phyloP scores from a whole-genome alignment of 768 basidiomycete species.

The Tricholoma sp. region DNA sequence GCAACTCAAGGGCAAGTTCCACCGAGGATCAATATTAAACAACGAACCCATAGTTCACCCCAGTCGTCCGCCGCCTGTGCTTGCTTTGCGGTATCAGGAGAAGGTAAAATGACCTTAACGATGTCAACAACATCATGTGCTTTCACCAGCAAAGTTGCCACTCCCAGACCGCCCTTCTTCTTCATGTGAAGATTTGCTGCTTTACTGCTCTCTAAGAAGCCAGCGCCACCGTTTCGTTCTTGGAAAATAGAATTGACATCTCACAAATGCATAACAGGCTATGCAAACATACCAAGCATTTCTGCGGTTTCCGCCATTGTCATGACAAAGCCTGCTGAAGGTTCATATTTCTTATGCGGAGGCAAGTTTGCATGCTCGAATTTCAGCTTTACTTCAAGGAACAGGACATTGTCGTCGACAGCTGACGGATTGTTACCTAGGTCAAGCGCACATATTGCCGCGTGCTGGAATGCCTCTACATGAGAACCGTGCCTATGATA shows the following conservation, averaged over 20 bases:
- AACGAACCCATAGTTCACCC: conserved; percentile 18
- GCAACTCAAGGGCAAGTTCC: neutral
- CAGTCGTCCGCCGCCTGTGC: conserved; percentile 16
- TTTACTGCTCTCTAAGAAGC: conserved; percentile 18
- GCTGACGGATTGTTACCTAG: conserved; percentile 15
- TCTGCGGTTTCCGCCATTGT: conserved; percentile 17
- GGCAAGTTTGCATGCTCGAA: conserved; percentile 13
- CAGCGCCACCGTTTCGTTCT: conserved; percentile 12
- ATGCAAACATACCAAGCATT: conserved; percentile 14
- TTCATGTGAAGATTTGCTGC: conserved; percentile 16
- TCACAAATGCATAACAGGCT: neutral
- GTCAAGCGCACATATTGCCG: conserved; percentile 22
- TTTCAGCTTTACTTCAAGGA: conserved; percentile 18
- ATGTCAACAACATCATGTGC: conserved; percentile 17
- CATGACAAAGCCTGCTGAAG: conserved; percentile 14
- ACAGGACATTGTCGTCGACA: conserved; percentile 17
- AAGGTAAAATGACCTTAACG: conserved; percentile 20
- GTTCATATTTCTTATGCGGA: conserved; percentile 14
- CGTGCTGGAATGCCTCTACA: conserved; percentile 18
- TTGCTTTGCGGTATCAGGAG: conserved; percentile 11
- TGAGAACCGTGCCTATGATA: conserved; percentile 19
- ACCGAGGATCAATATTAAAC: neutral
- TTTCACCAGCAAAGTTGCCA: conserved; percentile 16
- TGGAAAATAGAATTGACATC: neutral
- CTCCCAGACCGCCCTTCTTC: conserved; percentile 19